Base-by-base conservation (phyloP, 2,329 filamentous ascomycete species). In the Colletotrichum tofieldiae region DNA sequence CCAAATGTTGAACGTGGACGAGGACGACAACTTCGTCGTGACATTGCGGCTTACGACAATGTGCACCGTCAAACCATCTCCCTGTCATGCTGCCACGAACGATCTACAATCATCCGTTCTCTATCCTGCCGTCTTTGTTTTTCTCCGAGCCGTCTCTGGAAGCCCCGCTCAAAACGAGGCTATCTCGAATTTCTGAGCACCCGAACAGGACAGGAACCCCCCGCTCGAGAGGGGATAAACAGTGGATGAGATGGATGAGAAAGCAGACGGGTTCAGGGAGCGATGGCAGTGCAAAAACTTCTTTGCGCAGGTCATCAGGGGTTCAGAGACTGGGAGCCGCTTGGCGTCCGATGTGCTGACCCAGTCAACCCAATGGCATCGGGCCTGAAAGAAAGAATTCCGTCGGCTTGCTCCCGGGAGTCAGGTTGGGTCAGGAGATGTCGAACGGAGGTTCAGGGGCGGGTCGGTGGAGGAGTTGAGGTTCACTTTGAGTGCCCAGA, bases 401-500 rank as follows among this genome's bases (percentile, higher is more conserved):
- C 39, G 59, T 23, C 37, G 5, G 51, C 2, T 29, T 32, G 4
- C 26, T 60, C 23, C 59, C 59, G 56, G 59, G 52, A 64, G 52
- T 12, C 54, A n/a, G 52, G 52, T 29, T 43, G 47, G 54, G 18
- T 23, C 54, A 49, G 47, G 69, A 72, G 54, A 70, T 65, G 60
- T 59, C 23, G 54, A 35, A 71, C 41, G 59, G 66, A 65, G 65
- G 70, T 65, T 60, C 69, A 69, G 69, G 70, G 59, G 70, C 47
- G 65, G 26, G 52, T 29, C 20, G 35, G 70, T 70, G 65, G 70
- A 70, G 45, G 70, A 72, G 47, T 41, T 65, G 70, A 72, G 65
- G 70, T 72, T 69, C 70, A 72, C 59, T 72, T 72, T 70, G 65
- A 72, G 65, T 72, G 65, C 70, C 70, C 59, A 69, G 60, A 59